These are phyloP conservation scores for Aspergillus sclerotialis DNA, from an alignment of 2,329 filamentous ascomycete species.

Conservation along the genomic window DNA sequence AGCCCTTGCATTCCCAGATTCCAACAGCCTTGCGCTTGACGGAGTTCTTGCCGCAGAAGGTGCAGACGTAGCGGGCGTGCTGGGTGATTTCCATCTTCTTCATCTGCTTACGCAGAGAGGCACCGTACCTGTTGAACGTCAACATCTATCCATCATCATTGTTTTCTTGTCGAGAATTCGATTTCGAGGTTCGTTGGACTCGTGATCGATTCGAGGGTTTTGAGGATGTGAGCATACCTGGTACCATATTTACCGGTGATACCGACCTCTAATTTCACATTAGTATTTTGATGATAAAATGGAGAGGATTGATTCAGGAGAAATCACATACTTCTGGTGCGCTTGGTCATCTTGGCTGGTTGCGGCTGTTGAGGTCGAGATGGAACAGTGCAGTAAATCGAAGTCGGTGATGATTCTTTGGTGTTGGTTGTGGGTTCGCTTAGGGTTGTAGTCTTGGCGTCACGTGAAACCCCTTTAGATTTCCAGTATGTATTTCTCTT, in stretches of 20 bases:
- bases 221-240: slow-evolving; percentile 57
- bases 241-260: slow-evolving; percentile 99
- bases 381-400: slow-evolving; percentile 26
- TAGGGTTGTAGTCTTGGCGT: slow-evolving; percentile 28
- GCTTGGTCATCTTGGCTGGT: slow-evolving; percentile 76
- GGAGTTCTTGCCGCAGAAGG: slow-evolving; percentile 96
- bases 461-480: slow-evolving; percentile 17
- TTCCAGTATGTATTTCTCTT: too few relatives aligned
- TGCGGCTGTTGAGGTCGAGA: slow-evolving; percentile 31
- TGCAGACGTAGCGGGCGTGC: slow-evolving; percentile 95
- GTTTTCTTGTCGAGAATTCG: slow-evolving; percentile 8
- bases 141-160: slow-evolving; percentile 13
- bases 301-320: slow-evolving; percentile 1
- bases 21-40: slow-evolving; percentile 87
- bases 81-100: slow-evolving; percentile 99
- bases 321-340: slow-evolving; percentile 65
- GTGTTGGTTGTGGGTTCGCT: slow-evolving; percentile 32
- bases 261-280: slow-evolving; percentile 63
- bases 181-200: slow-evolving; percentile 14
- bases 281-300: slow-evolving; percentile 14
- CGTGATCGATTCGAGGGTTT: slow-evolving; percentile 1
- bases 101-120: slow-evolving; percentile 96
- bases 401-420: slow-evolving; percentile 27
- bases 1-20: slow-evolving; percentile 95
- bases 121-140: slow-evolving; percentile 69